Evolutionary conservation across 768 basidiomycete genomes (phyloP).

Genomic region (Tylopilus felleus): DNA sequence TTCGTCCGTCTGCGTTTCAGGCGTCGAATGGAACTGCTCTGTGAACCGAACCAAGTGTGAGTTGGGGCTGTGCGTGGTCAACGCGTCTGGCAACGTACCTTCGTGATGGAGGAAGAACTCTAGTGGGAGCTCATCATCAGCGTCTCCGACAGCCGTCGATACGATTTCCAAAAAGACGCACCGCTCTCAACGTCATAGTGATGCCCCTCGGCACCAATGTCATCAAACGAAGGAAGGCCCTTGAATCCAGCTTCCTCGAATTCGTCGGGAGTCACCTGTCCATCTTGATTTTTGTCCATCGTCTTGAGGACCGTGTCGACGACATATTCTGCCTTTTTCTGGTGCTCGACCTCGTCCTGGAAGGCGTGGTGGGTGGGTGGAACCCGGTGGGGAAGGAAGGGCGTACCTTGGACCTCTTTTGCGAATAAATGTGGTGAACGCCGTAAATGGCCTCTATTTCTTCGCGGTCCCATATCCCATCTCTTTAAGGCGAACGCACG

Average conservation of each 20-base stretch:
- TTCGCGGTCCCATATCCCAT: constrained; percentile 77
- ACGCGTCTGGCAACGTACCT: constrained; percentile 48
- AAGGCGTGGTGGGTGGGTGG: background rate
- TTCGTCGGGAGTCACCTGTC: constrained; percentile 64
- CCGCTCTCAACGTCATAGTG: constrained; percentile 92
- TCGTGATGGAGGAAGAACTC: constrained; percentile 98
- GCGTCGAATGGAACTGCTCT: constrained; percentile 94
- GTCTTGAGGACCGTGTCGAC: constrained; percentile 63
- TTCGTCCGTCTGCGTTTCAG: constrained; percentile 96
- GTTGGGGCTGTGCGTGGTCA: background rate
- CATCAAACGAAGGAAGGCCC: constrained; percentile 79
- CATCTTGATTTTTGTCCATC: constrained; percentile 76
- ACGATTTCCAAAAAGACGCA: constrained; percentile 34
- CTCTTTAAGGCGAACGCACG: constrained; percentile 37
- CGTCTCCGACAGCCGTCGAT: background rate
- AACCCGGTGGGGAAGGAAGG: background rate
- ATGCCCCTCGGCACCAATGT: constrained; percentile 85
- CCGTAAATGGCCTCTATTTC: constrained; percentile 97
- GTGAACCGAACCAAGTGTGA: background rate
- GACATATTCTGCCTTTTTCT: constrained; percentile 77
- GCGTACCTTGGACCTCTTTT: constrained; percentile 69
- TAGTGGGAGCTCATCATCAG: constrained; percentile 23
- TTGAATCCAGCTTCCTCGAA: constrained; percentile 68
- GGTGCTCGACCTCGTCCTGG: constrained; percentile 73
- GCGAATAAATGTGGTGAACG: constrained; percentile 87